Evolutionary conservation across 2,329 filamentous ascomycete species (phyloP).

Genomic region (Alternaria brassicicola): DNA sequence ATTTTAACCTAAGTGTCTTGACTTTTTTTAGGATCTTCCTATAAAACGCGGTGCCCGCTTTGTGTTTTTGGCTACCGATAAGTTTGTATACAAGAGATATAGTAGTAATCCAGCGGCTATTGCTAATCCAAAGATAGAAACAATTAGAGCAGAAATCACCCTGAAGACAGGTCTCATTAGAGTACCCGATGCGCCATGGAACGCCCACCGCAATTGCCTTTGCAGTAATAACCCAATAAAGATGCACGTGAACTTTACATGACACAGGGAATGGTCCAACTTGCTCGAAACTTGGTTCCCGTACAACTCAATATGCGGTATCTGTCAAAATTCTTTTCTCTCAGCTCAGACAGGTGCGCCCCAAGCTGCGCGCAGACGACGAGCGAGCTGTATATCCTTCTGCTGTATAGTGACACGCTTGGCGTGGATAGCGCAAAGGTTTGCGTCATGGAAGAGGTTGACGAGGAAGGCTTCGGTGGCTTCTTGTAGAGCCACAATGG

Average conservation of each 20-base stretch:
- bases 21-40: background rate
- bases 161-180: background rate
- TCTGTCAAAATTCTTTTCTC: slow-evolving; percentile 2
- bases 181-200: background rate
- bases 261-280: background rate
- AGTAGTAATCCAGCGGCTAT: background rate
- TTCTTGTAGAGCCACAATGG: slow-evolving; percentile 96
- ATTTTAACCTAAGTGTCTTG: background rate
- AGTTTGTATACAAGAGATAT: background rate
- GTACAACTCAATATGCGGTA: slow-evolving; percentile 16
- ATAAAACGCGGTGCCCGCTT: background rate
- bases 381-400: slow-evolving; percentile 96
- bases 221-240: background rate
- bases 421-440: slow-evolving; percentile 97
- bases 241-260: background rate
- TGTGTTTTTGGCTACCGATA: background rate
- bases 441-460: slow-evolving; percentile 97
- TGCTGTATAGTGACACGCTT: slow-evolving; percentile 99
- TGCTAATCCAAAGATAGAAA: background rate
- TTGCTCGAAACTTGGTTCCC: background rate
- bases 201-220: slow-evolving; percentile 8
- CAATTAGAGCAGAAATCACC: background rate
- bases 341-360: slow-evolving; percentile 43
- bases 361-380: slow-evolving; percentile 83
- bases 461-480: slow-evolving; percentile 98